phyloP scores from a whole-genome alignment of 148 eudicot genomes.

The Rhododendron ovatum region DNA sequence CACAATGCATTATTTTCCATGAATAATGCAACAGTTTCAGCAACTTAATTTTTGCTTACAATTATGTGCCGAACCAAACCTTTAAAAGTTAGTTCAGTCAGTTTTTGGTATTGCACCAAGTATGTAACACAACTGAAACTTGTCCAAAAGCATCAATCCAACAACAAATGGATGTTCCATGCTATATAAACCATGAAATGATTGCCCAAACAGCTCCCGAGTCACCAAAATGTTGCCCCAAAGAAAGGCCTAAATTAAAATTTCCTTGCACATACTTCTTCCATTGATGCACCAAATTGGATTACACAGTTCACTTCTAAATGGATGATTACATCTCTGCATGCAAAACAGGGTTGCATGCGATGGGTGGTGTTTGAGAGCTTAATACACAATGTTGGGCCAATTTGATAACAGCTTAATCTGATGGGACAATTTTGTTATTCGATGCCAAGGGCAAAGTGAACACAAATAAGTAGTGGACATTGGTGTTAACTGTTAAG shows the following conservation, averaged over 20 bases:
- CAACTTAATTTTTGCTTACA: background rate
- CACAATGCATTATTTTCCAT: background rate
- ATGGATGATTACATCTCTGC: background rate
- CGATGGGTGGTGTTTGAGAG: background rate
- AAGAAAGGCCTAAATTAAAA: background rate
- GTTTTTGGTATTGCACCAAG: background rate
- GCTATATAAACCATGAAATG: background rate
- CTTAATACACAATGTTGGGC: background rate
- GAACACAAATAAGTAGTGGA: background rate
- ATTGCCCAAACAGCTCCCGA: background rate
- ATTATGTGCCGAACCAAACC: background rate
- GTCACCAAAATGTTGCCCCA: background rate
- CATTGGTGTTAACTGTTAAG: background rate
- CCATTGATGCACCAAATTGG: background rate
- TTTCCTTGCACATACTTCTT: background rate
- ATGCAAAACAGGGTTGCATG: background rate
- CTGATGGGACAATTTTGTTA: background rate
- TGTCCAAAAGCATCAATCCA: conserved; percentile 3
- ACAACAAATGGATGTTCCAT: background rate
- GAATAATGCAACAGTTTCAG: background rate
- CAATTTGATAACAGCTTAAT: background rate
- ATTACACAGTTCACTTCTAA: background rate
- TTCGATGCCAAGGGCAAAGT: background rate
- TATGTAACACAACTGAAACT: background rate
- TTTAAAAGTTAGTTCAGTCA: background rate